Evolutionary conservation across 1,139 yeast species (phyloP).

Genomic region (Trichomonascaceae sp.): DNA sequence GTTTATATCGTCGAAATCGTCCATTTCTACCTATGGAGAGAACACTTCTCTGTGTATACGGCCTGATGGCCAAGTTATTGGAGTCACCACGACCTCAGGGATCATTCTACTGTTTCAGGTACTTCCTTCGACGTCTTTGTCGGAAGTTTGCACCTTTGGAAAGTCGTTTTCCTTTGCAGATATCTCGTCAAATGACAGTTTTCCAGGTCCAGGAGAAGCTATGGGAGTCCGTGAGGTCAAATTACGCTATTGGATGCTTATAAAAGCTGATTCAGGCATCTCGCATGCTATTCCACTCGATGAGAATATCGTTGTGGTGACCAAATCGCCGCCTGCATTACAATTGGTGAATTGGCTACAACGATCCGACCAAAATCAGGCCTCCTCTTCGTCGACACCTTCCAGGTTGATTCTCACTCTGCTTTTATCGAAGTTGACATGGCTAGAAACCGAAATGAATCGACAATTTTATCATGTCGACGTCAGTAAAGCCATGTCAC

Average conservation of each 20-base stretch:
- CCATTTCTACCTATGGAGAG: constrained; percentile 28
- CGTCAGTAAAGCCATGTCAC: constrained; percentile 23
- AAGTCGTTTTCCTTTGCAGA: constrained; percentile 11
- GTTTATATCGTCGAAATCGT: constrained; percentile 26
- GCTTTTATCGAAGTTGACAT: constrained; percentile 23
- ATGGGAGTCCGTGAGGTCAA: constrained; percentile 34
- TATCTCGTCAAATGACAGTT: constrained; percentile 17
- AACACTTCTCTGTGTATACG: constrained; percentile 27
- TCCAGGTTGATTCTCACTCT: constrained; percentile 18
- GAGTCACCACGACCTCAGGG: constrained; percentile 30
- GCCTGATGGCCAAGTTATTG: constrained; percentile 31
- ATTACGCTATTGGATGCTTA: constrained; percentile 25
- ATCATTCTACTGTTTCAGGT: constrained; percentile 27
- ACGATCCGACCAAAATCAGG: background rate
- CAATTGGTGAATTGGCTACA: constrained; percentile 27
- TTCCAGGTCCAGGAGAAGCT: constrained; percentile 39
- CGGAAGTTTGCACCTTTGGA: constrained; percentile 26
- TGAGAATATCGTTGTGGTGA: constrained; percentile 28
- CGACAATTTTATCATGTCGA: constrained; percentile 14
- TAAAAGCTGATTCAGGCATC: constrained; percentile 29
- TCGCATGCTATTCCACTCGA: constrained; percentile 27
- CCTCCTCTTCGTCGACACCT: constrained; percentile 10
- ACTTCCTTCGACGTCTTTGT: constrained; percentile 20
- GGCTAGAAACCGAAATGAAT: constrained; percentile 19
- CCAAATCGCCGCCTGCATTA: constrained; percentile 28